These are phyloP conservation scores for Lignosus rhinocerotis DNA, from an alignment of 1,284 basidiomycete genomes.

Conservation along the genomic window DNA sequence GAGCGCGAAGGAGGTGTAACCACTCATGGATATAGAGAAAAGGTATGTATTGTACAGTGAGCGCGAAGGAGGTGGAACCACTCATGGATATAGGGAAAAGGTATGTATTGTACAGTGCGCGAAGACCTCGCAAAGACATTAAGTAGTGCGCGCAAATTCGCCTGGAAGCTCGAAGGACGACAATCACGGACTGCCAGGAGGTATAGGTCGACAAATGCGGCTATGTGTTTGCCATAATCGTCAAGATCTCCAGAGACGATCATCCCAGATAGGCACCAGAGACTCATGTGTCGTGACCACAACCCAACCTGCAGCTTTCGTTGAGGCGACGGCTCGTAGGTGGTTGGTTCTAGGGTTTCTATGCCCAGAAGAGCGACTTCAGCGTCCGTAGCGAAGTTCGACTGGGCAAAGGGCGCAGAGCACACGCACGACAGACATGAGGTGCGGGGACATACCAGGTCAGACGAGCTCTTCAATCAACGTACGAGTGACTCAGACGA, in stretches of 20 bases:
- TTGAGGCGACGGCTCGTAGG: slow-evolving; percentile 11
- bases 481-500: slow-evolving; percentile 8
- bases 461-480: slow-evolving; percentile 10
- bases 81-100: no score
- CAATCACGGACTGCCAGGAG: neutral
- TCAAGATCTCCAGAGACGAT: slow-evolving; percentile 14
- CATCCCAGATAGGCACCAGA: slow-evolving; percentile 11
- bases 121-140: neutral
- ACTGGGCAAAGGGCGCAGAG: slow-evolving; percentile 18
- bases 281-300: slow-evolving; percentile 5
- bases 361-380: slow-evolving; percentile 10
- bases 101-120: neutral
- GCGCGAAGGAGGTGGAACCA: no score
- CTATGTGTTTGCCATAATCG: slow-evolving; percentile 12
- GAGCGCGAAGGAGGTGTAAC: neutral
- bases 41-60: no score
- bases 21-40: no score
- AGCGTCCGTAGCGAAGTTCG: neutral
- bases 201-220: slow-evolving; percentile 6
- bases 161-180: neutral
- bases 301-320: slow-evolving; percentile 12
- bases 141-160: no score
- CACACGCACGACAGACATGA: slow-evolving; percentile 18
- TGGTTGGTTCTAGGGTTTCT: slow-evolving; percentile 21
- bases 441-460: slow-evolving; percentile 8